Percentiles rank a stretch among this genome's conserved stretches.
Evolutionary conservation across 169 alveolate genomes (phyloP).

Genomic region (Plasmodium billcollinsi): DNA sequence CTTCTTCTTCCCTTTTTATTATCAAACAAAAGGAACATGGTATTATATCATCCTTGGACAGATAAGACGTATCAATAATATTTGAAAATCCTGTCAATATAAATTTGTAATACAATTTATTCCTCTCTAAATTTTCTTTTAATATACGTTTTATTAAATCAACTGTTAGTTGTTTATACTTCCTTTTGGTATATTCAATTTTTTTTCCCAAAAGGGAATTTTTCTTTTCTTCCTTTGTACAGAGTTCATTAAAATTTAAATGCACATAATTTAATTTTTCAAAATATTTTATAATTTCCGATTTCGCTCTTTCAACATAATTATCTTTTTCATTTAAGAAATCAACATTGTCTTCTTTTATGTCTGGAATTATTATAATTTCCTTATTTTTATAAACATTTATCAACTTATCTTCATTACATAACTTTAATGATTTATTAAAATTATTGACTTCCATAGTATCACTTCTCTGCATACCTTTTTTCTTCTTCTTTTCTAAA

Average conservation of each 20-base stretch:
- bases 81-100: conserved; percentile 43
- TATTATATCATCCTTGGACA: conserved; percentile 34
- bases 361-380: conserved; percentile 42
- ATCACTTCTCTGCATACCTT: conserved; percentile 3
- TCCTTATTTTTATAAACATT: conserved; percentile 3
- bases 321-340: background rate
- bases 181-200: conserved; percentile 67
- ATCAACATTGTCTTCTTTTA: background rate
- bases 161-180: conserved; percentile 48
- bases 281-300: conserved; percentile 41
- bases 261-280: conserved; percentile 51
- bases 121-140: conserved; percentile 65
- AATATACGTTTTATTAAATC: conserved; percentile 63
- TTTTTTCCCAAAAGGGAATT: conserved; percentile 71
- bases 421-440: background rate
- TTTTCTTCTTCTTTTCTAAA: conserved; percentile 4
- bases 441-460: background rate
- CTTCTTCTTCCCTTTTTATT: background rate
- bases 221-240: conserved; percentile 69
- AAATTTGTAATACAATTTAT: conserved; percentile 24
- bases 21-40: conserved; percentile 41
- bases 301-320: conserved; percentile 1
- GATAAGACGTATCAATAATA: conserved; percentile 13
- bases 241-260: conserved; percentile 45
- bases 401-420: background rate